Percentiles rank a stretch among this genome's conserved stretches.
Conservation (phyloP, 176 grass and related monocot genomes). For the Eragrostis nindensis region DNA sequence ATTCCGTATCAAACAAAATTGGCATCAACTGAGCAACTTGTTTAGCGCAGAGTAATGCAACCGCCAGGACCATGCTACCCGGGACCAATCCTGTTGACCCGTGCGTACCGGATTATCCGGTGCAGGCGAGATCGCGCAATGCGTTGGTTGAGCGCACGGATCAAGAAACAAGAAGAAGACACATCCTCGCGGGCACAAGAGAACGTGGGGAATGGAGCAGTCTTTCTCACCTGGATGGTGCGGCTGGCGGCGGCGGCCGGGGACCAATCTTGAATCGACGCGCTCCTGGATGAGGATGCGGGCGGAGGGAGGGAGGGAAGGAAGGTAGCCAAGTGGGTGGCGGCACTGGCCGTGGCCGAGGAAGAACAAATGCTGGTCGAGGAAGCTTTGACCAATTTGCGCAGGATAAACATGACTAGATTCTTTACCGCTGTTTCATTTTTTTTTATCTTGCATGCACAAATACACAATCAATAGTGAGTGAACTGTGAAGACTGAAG, state of each 20-base stretch:
- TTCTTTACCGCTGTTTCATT: background rate
- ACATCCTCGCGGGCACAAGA: background rate
- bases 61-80: background rate
- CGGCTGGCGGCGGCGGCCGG: background rate
- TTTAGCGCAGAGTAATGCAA: background rate
- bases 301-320: background rate
- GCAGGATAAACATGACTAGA: background rate
- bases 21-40: background rate
- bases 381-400: no score
- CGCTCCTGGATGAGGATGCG: background rate
- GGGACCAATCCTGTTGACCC: background rate
- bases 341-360: background rate
- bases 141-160: slow-evolving; percentile 5
- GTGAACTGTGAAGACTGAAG: background rate
- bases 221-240: slow-evolving; percentile 1
- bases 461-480: background rate
- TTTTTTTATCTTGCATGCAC: background rate
- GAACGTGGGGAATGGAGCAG: background rate
- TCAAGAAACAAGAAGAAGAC: background rate
- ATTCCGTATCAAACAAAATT: background rate
- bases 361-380: slow-evolving; percentile 23
- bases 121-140: background rate
- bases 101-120: background rate
- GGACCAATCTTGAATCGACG: background rate
- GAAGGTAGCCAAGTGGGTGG: background rate